Percentiles rank a stretch among this genome's conserved stretches.
Evolutionary conservation across 257 asterid genomes (phyloP).

Genomic region (Henckelia pumila): DNA sequence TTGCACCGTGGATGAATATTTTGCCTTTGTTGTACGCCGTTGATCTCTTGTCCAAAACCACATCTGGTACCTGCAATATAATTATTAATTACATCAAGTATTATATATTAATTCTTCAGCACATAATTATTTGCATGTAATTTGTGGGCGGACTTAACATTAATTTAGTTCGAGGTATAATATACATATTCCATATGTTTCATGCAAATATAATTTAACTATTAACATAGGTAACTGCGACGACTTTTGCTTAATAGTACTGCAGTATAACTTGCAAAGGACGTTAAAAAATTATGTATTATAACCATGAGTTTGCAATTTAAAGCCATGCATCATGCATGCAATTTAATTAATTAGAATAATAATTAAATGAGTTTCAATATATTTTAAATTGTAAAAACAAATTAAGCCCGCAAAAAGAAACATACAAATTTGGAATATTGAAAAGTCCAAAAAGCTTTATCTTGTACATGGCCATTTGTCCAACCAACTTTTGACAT

Average conservation of each 20-base stretch:
- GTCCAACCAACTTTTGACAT: conserved; percentile 24
- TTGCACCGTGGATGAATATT: conserved; percentile 89
- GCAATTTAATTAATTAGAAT: not conserved
- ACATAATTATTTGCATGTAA: too few relatives aligned
- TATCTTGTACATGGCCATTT: too few relatives aligned
- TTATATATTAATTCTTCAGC: too few relatives aligned
- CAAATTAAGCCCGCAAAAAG: too few relatives aligned
- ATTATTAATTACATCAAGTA: too few relatives aligned
- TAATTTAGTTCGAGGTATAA: too few relatives aligned
- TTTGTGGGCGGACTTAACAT: too few relatives aligned
- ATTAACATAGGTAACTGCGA: not conserved
- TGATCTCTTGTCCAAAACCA: conserved; percentile 68
- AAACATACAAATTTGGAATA: too few relatives aligned
- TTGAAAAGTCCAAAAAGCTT: conserved; percentile 8
- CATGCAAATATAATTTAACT: not conserved
- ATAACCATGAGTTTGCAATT: too few relatives aligned
- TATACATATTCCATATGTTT: too few relatives aligned
- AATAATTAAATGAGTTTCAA: not conserved
- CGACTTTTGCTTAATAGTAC: not conserved
- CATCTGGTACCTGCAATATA: conserved; percentile 92
- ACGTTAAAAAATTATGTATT: too few relatives aligned
- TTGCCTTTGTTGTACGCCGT: conserved; percentile 75
- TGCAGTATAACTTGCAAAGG: not conserved
- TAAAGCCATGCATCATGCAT: not conserved
- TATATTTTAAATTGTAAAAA: too few relatives aligned